Base-by-base conservation (phyloP, 2,329 filamentous ascomycete genomes). In the Blastomyces silverae region DNA sequence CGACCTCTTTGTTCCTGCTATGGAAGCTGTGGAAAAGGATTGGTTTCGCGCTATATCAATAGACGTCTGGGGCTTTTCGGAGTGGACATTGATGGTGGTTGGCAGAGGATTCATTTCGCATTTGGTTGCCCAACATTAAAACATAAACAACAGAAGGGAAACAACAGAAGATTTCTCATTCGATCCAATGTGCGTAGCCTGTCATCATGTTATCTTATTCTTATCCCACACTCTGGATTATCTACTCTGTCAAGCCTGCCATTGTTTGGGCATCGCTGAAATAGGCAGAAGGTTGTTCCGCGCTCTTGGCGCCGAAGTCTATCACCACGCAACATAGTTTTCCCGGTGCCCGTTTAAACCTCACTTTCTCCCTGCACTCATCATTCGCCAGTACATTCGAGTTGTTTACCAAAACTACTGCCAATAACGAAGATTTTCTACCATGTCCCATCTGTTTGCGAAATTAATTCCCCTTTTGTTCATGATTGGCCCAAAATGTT, bases 1-100 rank as follows among this genome's bases (percentile, higher is more conserved):
- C 31, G 73, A 68, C 64, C 84, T 77, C 72, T 86, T 87, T 56
- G 78, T 79, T 13, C 84, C 84, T 62, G 79, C 77, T 61, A 81
- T 42, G 15, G 80, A 73, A 50, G 72, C 73, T 46, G 76, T 73
- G 56, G 78, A 70, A 68, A 78, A 77, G 61, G 76, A 75, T 17
- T 75, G 75, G 60, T 78, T 76, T 55, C 76, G 76, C 56, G 72
- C 76, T 53, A 77, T 67, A 68, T 79, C 77, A 57, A 79, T 68
- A 20, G 80, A 80, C 59, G 81, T 79, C 63, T 83, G 78, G 42
- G 85, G 74, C 64, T 82, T 84, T 17, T 44, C 42, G 17, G 42
- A 17, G 67, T 81, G 83, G 65, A 80, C 81, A 73, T 85, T 82
- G 58, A 73, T 66, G 25, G 70, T 69, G 53, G 65, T 70, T 37